Base-by-base conservation (phyloP, 1,139 yeast species). In the Diutina pseudorugosa region DNA sequence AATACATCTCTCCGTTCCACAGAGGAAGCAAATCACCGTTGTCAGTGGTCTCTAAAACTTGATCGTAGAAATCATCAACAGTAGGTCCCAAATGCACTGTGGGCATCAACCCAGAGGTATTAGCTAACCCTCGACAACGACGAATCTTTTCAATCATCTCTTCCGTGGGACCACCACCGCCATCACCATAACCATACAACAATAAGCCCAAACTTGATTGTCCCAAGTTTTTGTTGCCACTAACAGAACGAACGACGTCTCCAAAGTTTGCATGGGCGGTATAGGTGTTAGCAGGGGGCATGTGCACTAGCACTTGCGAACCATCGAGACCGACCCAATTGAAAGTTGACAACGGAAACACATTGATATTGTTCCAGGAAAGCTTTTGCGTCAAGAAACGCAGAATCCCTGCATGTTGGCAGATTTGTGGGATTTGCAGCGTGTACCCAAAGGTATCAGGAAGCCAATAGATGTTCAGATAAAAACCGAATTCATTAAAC, bases 371-470 rank as follows among this genome's bases (percentile, higher is more conserved):
- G 67, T 91, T 93, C 98, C 98, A 93, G 1, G 95, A 85, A 57
- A 93, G 75, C 65, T 93, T 93, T 66, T 93, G 98, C 12, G 98
- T 93, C 61, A 93, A 72, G 62, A 93, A 93, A 55, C 85, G 79
- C 53, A 83, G 80, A 67, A 90, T 85, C 11, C 93, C 96, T 1
- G 90, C 91, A 19, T 80, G 68, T 54, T 91, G 86, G 65, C 96
- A 89, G 53, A 93, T 73, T 65, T 93, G 98, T 0, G 98, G 98
- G 51, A 93, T 79, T 67, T 93, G 98, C 2, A 96, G 88, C 11
- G 95, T 83, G 65, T 93, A 93, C 4, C 98, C 98, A 72, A 93
- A 93, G 1, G 98, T 90, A 66, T 93, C 98, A 9, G 98, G 98
- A 52, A 93, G 75, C 98, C 98, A 93, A 64, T 85, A 91, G 9